Evolutionary conservation across 2,329 filamentous ascomycete species (phyloP), one percentile per base, ranked within the genome.

Genomic region (Cadophora gregata): DNA sequence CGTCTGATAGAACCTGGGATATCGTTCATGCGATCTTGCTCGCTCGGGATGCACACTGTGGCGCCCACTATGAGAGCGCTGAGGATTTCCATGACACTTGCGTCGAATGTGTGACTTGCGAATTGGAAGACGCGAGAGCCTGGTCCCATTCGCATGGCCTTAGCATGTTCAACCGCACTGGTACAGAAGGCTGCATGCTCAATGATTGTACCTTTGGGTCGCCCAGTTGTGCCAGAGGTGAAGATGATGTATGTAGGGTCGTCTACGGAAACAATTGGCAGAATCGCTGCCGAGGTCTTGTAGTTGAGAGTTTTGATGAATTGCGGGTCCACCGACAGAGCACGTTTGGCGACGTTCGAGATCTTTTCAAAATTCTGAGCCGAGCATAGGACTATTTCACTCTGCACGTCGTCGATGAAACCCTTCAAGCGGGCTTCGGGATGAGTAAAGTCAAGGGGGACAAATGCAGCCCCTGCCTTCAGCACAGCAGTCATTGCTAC

Each of bases 401-500:
- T 19, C 19, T 21, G 42, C 4, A 45, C 42, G 21, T 45, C 42
- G 16, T 45, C 42, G 16, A n/a, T 21, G 12, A 29, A 19, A 14
- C 1, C 14, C 24, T 53, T 19, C 14, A 53, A 25, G 25, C 12
- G 21, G 36, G 21, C 25, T 31, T 53, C 16, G 0, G 93, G 92
- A 0, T 89, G 91, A 3, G 84, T 86, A 0, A 91, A 90, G 0
- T 92, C 82, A 3, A 96, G 82, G 0, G 92, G 91, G 9, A 96
- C 78, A 73, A 95, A 95, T 16, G 88, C 92, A 72, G 87, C 89
- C 5, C 92, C 92, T 2, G 87, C 81, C 74, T 95, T 95, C 36
- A 92, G 77, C 25, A 90, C 84, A 0, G 86, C 92, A 25, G 96
- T 80, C 24, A 96, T 91, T 0, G 88, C 84, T 33, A 89, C 82